A percentile compares a stretch with the other conserved stretches of the same genome.
phyloP scores from a whole-genome alignment of 2,329 filamentous ascomycete species.

The Torrubiella hemipterigena region DNA sequence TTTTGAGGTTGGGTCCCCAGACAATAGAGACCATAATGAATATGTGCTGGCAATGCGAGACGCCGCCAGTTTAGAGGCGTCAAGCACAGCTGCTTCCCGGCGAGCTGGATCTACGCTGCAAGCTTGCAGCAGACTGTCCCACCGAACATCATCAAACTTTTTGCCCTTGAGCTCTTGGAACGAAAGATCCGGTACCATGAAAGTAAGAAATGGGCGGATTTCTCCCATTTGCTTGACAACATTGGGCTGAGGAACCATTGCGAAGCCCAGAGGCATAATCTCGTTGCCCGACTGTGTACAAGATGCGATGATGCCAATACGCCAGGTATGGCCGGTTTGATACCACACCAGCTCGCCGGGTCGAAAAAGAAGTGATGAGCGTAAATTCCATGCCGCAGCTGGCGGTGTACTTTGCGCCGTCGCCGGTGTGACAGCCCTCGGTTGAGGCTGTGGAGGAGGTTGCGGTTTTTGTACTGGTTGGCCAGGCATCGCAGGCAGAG shows the following conservation, averaged over 20 bases:
- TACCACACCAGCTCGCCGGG: constrained; percentile 40
- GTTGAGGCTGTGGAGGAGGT: constrained; percentile 8
- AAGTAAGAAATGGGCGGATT: constrained; percentile 38
- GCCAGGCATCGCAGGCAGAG: constrained; percentile 21
- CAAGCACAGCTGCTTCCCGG: constrained; percentile 29
- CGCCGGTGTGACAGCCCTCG: constrained; percentile 7
- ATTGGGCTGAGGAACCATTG: constrained; percentile 22
- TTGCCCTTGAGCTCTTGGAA: constrained; percentile 25
- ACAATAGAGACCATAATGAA: constrained; percentile 31
- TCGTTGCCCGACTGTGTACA: constrained; percentile 18
- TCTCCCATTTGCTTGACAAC: constrained; percentile 26
- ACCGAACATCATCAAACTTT: constrained; percentile 28
- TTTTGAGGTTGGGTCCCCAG: constrained; percentile 17
- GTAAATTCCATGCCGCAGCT: constrained; percentile 18
- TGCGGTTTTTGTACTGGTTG: constrained; percentile 20
- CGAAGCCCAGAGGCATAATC: constrained; percentile 29
- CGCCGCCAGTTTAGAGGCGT: constrained; percentile 39
- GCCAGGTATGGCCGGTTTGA: constrained; percentile 32
- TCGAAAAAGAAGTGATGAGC: constrained; percentile 28
- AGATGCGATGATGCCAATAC: constrained; percentile 30
- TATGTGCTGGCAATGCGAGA: constrained; percentile 35
- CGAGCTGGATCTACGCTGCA: constrained; percentile 21
- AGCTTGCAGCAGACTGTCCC: constrained; percentile 24
- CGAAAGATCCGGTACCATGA: constrained; percentile 32
- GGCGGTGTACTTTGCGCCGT: constrained; percentile 4